Base-by-base conservation (phyloP, 495 filamentous ascomycete species). In the Penicillium riverlandense region DNA sequence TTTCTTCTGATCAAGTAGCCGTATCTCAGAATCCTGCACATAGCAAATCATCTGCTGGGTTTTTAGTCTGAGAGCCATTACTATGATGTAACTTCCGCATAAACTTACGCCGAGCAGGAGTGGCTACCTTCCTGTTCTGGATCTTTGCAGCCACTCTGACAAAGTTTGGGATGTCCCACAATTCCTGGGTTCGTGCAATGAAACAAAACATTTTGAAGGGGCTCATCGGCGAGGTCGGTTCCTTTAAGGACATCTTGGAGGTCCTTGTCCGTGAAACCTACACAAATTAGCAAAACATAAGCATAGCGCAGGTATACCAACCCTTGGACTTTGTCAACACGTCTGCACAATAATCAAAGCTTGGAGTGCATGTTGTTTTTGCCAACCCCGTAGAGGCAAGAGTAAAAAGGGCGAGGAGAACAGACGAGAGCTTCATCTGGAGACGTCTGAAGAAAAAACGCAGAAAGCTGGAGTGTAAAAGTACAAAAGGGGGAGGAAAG, bases 301-400 rank as follows among this genome's bases (percentile, higher is more conserved):
- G 2, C 12, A 2, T 5, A 8, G n/a, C 9, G 2, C 27, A n/a
- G 7, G 14, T 8, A 40, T 38, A 0, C 52, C 36, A 41, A 69
- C 66, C 66, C 32, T 69, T 66, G 3, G 53, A 53, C 11, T 57
- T 53, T 30, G 63, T 54, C 12, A 69, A 48, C 28, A 55, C 45
- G 31, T 55, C 51, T 6, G 63, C 57, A 47, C 66, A 69, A 45
- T 67, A 69, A 37, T 69, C 66, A 41, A 69, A 69, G 45, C 66
- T 69, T 9, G 66, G 66, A 0, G 60, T 65, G 44, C 66, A 69
- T 8, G 58, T 52, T 47, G 64, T 69, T 11, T 57, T 47, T 4
- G 63, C 62, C 7, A 67, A 28, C 29, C 52, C 53, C 14, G 56
- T 50, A 15, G 55, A 46, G 22, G 50, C 45, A n/a, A 66, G 42